These are phyloP conservation scores for Neurospora intermedia DNA, from an alignment of 495 filamentous ascomycete species.

Conservation along the genomic window DNA sequence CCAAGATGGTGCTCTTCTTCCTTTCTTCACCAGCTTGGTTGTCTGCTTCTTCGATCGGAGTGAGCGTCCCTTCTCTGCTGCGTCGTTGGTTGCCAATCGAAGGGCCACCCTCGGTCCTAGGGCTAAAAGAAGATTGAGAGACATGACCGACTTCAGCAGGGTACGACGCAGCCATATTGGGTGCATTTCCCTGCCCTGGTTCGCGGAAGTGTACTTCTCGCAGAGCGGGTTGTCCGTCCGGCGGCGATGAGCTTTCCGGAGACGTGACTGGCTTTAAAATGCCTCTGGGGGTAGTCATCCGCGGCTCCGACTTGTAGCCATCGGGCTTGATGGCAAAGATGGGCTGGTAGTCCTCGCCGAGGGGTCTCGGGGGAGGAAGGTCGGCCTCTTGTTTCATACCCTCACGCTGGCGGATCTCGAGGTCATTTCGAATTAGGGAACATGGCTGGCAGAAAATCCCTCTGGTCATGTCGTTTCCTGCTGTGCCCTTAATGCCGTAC, in stretches of 20 bases:
- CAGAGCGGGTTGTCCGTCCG: neutral
- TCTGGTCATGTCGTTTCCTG: constrained; percentile 11
- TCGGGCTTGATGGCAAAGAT: constrained; percentile 9
- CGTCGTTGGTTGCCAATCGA: neutral
- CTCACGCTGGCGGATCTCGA: constrained; percentile 15
- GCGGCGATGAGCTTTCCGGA: neutral
- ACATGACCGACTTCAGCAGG: constrained; percentile 1
- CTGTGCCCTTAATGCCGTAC: constrained; percentile 16
- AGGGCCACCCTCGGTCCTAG: neutral
- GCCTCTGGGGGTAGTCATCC: constrained; percentile 1
- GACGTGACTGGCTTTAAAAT: neutral
- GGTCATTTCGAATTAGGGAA: constrained; percentile 17
- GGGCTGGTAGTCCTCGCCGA: constrained; percentile 15
- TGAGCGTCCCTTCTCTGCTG: neutral
- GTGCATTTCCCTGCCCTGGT: neutral
- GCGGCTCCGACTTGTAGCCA: constrained; percentile 11
- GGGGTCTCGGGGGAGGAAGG: constrained; percentile 7
- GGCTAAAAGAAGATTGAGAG: neutral
- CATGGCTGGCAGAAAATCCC: constrained; percentile 21
- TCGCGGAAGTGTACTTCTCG: constrained; percentile 3
- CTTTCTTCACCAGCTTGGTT: neutral
- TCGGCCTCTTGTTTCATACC: constrained; percentile 2
- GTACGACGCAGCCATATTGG: constrained; percentile 6
- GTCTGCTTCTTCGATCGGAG: neutral
- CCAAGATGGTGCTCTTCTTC: neutral